phyloP scores from a whole-genome alignment of 2,329 filamentous ascomycete species.

The Penicillium sp. region DNA sequence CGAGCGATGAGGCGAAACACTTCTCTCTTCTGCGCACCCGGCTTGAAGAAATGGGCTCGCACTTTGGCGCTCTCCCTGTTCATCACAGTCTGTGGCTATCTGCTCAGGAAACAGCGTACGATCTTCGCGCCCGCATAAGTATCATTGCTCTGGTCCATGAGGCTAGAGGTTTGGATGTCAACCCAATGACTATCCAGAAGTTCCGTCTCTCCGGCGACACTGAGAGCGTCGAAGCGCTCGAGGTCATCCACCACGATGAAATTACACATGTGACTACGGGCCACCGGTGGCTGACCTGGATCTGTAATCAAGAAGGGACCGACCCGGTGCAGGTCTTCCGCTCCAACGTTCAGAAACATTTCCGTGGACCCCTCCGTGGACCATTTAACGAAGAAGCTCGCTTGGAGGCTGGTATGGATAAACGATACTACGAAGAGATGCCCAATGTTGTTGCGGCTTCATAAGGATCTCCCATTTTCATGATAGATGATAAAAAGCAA shows the following conservation, averaged over 20 bases:
- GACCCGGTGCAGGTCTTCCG: slow-evolving; percentile 50
- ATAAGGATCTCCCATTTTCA: slow-evolving; percentile 6
- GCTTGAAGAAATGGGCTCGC: slow-evolving; percentile 47
- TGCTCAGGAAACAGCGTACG: slow-evolving; percentile 44
- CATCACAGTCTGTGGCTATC: slow-evolving; percentile 50
- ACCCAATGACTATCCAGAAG: slow-evolving; percentile 50
- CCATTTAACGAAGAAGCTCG: slow-evolving; percentile 49
- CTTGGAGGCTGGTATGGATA: slow-evolving; percentile 46
- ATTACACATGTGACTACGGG: slow-evolving; percentile 52
- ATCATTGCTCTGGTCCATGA: slow-evolving; percentile 52
- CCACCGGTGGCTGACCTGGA: slow-evolving; percentile 50
- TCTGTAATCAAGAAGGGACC: slow-evolving; percentile 47
- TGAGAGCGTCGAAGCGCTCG: slow-evolving; percentile 45
- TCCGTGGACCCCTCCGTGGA: slow-evolving; percentile 44
- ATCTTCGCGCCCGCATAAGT: slow-evolving; percentile 48
- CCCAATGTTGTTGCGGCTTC: slow-evolving; percentile 7
- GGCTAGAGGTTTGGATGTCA: slow-evolving; percentile 49
- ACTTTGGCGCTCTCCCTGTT: slow-evolving; percentile 47
- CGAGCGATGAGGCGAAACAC: slow-evolving; percentile 51
- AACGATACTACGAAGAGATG: slow-evolving; percentile 42
- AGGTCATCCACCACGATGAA: slow-evolving; percentile 51
- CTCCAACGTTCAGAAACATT: slow-evolving; percentile 44
- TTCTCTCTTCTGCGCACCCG: slow-evolving; percentile 48
- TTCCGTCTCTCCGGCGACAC: slow-evolving; percentile 43
- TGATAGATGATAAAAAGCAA: slow-evolving; percentile 14